A percentile compares a stretch with the other conserved stretches of the same genome.
Evolutionary conservation across 768 basidiomycete species (phyloP).

Genomic region (Lactifluus echinatus): DNA sequence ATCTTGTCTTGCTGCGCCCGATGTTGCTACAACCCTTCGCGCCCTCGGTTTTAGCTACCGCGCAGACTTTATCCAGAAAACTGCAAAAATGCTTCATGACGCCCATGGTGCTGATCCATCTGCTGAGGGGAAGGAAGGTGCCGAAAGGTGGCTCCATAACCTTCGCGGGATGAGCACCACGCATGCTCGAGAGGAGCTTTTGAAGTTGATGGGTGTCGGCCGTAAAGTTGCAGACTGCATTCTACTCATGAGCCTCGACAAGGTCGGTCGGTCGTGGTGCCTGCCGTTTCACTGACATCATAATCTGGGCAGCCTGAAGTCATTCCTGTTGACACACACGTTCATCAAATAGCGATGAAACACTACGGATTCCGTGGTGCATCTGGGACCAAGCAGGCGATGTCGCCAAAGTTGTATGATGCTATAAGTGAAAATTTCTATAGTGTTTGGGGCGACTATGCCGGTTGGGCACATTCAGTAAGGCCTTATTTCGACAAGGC

Average conservation of each 20-base stretch:
- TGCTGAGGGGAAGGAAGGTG: constrained; percentile 30
- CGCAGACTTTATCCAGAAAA: constrained; percentile 79
- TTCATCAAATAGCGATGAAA: constrained; percentile 80
- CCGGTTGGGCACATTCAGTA: constrained; percentile 89
- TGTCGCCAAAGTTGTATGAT: constrained; percentile 74
- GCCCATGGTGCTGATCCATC: constrained; percentile 31
- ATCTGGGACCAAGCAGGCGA: constrained; percentile 41
- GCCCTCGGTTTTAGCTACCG: constrained; percentile 92
- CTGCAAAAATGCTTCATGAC: constrained; percentile 69
- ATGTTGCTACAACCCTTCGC: constrained; percentile 58
- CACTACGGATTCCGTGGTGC: constrained; percentile 58
- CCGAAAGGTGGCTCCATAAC: constrained; percentile 52
- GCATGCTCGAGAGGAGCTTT: constrained; percentile 63
- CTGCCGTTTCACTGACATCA: background rate
- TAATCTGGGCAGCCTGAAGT: constrained; percentile 52
- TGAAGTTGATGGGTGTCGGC: constrained; percentile 86
- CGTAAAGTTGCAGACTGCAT: constrained; percentile 96
- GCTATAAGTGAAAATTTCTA: constrained; percentile 55
- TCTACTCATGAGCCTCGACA: constrained; percentile 85
- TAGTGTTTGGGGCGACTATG: constrained; percentile 70
- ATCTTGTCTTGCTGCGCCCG: constrained; percentile 47
- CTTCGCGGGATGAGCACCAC: constrained; percentile 43
- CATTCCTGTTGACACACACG: constrained; percentile 94
- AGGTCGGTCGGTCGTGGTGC: constrained; percentile 38
- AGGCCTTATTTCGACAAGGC: constrained; percentile 19